phyloP scores from a whole-genome alignment of 306 rosid species.

The Pueraria montana region DNA sequence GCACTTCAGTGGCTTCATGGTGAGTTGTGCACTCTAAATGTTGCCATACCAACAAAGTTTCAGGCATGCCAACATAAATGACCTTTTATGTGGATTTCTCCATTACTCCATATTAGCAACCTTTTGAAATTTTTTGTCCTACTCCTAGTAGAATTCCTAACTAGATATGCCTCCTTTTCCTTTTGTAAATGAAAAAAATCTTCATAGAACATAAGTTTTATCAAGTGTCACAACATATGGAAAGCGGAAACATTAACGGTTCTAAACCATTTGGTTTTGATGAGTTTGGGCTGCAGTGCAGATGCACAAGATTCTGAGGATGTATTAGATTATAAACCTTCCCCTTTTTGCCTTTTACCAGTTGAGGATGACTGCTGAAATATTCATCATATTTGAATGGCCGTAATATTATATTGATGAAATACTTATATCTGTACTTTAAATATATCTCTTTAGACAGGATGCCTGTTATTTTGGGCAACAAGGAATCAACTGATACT shows the following conservation, averaged over 20 bases:
- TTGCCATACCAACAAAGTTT: conserved; percentile 33
- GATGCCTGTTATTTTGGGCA: conserved; percentile 95
- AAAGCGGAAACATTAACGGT: not conserved
- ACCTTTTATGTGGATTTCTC: not conserved
- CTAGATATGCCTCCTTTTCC: not conserved
- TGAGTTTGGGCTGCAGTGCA: not conserved
- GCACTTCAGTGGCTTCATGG: conserved; percentile 91
- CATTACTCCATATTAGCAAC: not conserved
- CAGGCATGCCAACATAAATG: not conserved
- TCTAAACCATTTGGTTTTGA: not conserved
- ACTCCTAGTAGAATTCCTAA: not conserved
- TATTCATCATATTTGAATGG: conserved; percentile 42
- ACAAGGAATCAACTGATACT: conserved; percentile 70
- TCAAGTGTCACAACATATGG: not conserved
- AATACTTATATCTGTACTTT: conserved; percentile 28
- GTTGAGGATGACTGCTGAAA: conserved; percentile 12
- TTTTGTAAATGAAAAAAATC: not conserved
- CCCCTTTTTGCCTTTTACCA: not conserved
- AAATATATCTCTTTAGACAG: conserved; percentile 64
- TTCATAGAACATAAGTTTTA: conserved; percentile 2
- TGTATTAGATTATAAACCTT: conserved; percentile 7
- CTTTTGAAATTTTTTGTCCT: not conserved
- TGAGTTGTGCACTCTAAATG: conserved; percentile 54
- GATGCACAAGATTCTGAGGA: conserved; percentile 11
- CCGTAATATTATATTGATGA: conserved; percentile 19